A percentile compares a stretch with the other conserved stretches of the same genome.
Conservation (phyloP, 768 basidiomycete species). For the Agaricus subrufescens region DNA sequence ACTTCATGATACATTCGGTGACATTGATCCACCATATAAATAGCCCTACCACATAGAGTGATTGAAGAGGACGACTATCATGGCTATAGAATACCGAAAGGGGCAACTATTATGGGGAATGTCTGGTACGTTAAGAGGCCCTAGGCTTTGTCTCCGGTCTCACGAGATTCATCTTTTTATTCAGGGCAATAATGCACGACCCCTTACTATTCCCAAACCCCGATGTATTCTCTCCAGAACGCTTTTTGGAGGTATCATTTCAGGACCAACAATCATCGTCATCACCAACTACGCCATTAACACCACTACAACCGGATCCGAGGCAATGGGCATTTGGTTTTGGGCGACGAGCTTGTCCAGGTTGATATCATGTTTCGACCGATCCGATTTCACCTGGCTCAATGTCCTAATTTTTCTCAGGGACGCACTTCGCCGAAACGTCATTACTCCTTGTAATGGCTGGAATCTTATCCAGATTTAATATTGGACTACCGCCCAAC, state of each 20-base stretch:
- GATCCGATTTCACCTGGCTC: neutral
- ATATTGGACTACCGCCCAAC: slow-evolving; percentile 5
- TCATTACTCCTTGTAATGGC: slow-evolving; percentile 16
- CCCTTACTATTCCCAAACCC: slow-evolving; percentile 15
- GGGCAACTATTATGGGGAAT: slow-evolving; percentile 40
- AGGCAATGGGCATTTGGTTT: slow-evolving; percentile 18
- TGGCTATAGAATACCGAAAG: slow-evolving; percentile 41
- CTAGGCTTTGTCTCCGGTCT: neutral
- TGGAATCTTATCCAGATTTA: slow-evolving; percentile 11
- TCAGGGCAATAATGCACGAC: slow-evolving; percentile 24
- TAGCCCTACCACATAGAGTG: slow-evolving; percentile 38
- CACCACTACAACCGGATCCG: slow-evolving; percentile 14
- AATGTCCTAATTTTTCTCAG: neutral
- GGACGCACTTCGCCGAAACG: slow-evolving; percentile 16
- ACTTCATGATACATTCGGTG: neutral
- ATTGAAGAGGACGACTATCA: slow-evolving; percentile 40
- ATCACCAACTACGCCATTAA: too few species aligned
- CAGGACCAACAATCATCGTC: too few species aligned
- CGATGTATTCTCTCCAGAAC: slow-evolving; percentile 16
- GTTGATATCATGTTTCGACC: slow-evolving; percentile 2
- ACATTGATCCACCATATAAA: neutral
- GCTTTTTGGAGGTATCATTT: slow-evolving; percentile 10
- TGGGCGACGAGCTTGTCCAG: slow-evolving; percentile 18
- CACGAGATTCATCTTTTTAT: neutral
- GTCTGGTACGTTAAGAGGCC: slow-evolving; percentile 30